These are phyloP conservation scores for Cutaneotrichosporon dermatis DNA, from an alignment of 1,284 basidiomycete genomes.

Conservation along the genomic window DNA sequence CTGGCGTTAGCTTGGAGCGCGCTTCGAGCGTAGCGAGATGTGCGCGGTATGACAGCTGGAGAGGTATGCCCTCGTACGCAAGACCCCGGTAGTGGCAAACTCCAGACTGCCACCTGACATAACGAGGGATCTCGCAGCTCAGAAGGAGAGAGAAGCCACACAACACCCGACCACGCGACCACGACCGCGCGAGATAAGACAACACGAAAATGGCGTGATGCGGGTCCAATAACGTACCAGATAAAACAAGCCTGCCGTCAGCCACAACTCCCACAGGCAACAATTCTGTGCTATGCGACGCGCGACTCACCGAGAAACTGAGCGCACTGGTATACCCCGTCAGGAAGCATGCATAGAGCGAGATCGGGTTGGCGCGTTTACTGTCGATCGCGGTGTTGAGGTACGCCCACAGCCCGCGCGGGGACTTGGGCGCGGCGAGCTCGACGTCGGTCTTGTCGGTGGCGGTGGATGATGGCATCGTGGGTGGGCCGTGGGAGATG, in stretches of 20 bases:
- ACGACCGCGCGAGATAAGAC: background rate
- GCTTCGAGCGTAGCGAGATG: too few relatives aligned
- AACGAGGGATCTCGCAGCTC: too few relatives aligned
- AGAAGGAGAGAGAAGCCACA: too few relatives aligned
- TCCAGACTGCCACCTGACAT: too few relatives aligned
- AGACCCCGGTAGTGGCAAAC: too few relatives aligned
- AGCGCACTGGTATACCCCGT: conserved; percentile 74
- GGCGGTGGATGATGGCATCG: background rate
- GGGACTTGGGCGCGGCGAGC: background rate
- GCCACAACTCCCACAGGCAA: background rate
- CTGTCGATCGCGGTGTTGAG: conserved; percentile 53
- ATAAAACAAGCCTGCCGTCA: conserved; percentile 2
- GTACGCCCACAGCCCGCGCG: background rate
- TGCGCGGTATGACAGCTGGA: too few relatives aligned
- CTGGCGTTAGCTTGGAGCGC: conserved; percentile 5
- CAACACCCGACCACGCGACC: too few relatives aligned
- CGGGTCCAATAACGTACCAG: background rate
- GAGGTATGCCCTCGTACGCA: too few relatives aligned
- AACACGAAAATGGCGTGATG: background rate
- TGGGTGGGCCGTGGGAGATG: background rate
- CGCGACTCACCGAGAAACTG: conserved; percentile 57
- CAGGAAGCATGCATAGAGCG: conserved; percentile 76
- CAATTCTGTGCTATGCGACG: background rate
- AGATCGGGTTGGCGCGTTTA: conserved; percentile 56
- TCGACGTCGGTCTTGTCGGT: conserved; percentile 4